Evolutionary conservation across 2,329 filamentous ascomycete species (phyloP), one percentile per base, ranked within the genome.

Genomic region (Fusarium albidum): DNA sequence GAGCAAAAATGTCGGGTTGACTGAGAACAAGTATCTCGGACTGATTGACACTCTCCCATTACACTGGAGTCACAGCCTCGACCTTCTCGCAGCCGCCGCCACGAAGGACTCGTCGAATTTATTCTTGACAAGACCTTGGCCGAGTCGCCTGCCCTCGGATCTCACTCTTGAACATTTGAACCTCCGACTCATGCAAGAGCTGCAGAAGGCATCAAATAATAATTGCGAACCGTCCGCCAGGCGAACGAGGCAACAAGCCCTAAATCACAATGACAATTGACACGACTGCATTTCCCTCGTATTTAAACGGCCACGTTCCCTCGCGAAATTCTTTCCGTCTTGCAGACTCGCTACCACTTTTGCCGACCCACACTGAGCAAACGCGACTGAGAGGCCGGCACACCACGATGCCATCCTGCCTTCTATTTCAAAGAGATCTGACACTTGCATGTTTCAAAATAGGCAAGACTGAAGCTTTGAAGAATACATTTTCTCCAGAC

Each of bases 1-100:
- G 60, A 49, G 50, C 65, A 31, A 75, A 65, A 48, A 52, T 57
- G 28, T 63, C 49, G 26, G 47, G 38, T 9, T 69, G 54, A 67
- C 34, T 14, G 17, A 34, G 12, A 35, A 40, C 21, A 27, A 42
- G 7, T 7, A 21, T 21, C 21, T 21, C 21, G 21, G 21, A 21
- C 5, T 21, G 21, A 21, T 21, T 21, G 21, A 21, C 21, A 21
- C 21, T 21, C 4, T 21, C 5, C 21, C 7, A 21, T 21, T 21
- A 7, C 21, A 21, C 21, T 21, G 4, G 4, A 5, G 5, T 21
- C 21, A 7, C 21, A 21, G 21, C 21, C 21, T 21, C 21, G 21
- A 21, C 7, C 7, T 21, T 4, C 21, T 21, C 21, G 21, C 21
- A 21, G 21, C 5, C 21, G 21, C 21, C 4, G 21, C 21, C 21